These are phyloP conservation scores for Thermoascus crustaceus DNA, from an alignment of 2,329 filamentous ascomycete genomes.

Conservation along the genomic window DNA sequence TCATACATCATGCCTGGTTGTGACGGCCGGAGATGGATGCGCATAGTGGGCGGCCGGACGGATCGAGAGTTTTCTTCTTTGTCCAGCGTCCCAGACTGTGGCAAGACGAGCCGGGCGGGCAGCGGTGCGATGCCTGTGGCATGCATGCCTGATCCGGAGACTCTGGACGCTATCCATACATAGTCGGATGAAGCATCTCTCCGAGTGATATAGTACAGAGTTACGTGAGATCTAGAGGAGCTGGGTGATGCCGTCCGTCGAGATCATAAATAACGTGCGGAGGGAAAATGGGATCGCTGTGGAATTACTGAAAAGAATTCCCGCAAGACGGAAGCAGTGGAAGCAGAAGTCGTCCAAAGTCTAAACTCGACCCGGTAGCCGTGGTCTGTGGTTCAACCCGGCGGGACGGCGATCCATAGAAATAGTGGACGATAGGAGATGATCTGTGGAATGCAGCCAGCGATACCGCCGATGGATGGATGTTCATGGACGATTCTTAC, in stretches of 20 bases:
- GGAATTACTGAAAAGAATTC: conserved; percentile 3
- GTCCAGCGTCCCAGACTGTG: too few relatives aligned
- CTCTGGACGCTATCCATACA: not conserved
- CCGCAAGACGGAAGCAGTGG: conserved; percentile 5
- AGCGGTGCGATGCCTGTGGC: too few relatives aligned
- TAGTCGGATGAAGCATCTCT: too few relatives aligned
- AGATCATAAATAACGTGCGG: not conserved
- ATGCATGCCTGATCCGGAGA: not conserved
- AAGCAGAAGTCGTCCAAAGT: conserved; percentile 3
- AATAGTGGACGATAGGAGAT: conserved; percentile 9
- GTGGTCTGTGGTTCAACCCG: conserved; percentile 4
- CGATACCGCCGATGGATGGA: not conserved
- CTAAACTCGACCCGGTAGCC: conserved; percentile 2
- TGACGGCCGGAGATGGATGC: too few relatives aligned
- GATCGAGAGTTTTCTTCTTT: too few relatives aligned
- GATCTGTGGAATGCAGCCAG: not conserved
- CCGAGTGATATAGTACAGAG: too few relatives aligned
- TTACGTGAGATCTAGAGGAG: too few relatives aligned
- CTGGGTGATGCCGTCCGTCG: too few relatives aligned
- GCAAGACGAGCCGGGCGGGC: too few relatives aligned
- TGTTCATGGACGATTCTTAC: not conserved
- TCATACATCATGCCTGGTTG: too few relatives aligned
- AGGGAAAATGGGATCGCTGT: not conserved
- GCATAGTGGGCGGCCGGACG: too few relatives aligned
- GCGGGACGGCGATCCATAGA: conserved; percentile 7